A percentile compares a stretch with the other conserved stretches of the same genome.
phyloP scores from a whole-genome alignment of 352 stramenopile genomes.

The Globisporangium irregulare region DNA sequence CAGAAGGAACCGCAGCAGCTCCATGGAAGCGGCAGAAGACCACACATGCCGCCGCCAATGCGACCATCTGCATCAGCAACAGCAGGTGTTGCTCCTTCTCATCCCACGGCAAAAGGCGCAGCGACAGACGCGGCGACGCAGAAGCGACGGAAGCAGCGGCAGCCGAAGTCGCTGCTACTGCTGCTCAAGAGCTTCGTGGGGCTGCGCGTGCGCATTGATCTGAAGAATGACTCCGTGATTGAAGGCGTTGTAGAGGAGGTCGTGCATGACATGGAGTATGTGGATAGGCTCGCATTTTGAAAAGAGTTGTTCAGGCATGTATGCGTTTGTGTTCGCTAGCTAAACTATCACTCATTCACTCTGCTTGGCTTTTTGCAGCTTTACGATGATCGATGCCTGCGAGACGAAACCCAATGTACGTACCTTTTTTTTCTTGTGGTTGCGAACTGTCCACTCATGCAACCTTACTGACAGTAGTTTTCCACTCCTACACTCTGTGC shows the following conservation, averaged over 20 bases:
- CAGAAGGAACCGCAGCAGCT: background rate
- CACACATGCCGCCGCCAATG: background rate
- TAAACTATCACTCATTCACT: background rate
- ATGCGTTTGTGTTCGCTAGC: background rate
- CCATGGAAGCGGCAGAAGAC: background rate
- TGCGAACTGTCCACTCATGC: background rate
- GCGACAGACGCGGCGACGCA: constrained; percentile 1
- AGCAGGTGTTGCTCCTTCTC: background rate
- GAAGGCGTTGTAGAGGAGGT: constrained; percentile 83
- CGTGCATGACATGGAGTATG: constrained; percentile 83
- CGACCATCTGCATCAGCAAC: background rate
- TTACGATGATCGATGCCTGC: constrained; percentile 68
- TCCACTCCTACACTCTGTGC: background rate
- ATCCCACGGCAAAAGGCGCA: background rate
- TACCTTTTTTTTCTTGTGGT: background rate
- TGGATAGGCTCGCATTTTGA: constrained; percentile 3
- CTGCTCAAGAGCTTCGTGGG: constrained; percentile 84
- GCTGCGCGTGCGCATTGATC: constrained; percentile 73
- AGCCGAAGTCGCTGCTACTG: constrained; percentile 64
- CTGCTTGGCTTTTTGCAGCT: constrained; percentile 24
- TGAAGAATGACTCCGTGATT: constrained; percentile 82
- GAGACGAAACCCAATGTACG: constrained; percentile 74
- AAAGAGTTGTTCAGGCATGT: background rate
- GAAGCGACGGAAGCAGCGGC: constrained; percentile 16
- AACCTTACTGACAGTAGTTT: background rate